Evolutionary conservation across 345 rosid genomes (phyloP).

Genomic region (Turnera subulata): DNA sequence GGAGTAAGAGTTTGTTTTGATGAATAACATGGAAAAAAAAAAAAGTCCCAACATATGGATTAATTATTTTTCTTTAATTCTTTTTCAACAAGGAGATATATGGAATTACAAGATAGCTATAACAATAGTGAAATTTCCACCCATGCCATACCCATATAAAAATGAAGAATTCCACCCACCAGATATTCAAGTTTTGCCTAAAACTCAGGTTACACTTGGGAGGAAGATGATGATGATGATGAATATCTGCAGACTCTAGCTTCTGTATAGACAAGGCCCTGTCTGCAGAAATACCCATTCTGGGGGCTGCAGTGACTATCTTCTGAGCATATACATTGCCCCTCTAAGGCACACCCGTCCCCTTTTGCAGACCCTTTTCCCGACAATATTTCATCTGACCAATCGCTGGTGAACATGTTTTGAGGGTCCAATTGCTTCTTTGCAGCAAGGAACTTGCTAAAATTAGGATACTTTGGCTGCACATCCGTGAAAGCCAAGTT

Average conservation of each 20-base stretch:
- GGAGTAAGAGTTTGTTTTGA: too few species aligned
- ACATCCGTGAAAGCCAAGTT: slow-evolving; percentile 60
- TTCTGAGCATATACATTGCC: slow-evolving; percentile 75
- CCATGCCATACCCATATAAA: too few species aligned
- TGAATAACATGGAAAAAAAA: too few species aligned
- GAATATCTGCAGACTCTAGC: slow-evolving; percentile 75
- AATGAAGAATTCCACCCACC: too few species aligned
- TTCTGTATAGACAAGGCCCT: slow-evolving; percentile 54
- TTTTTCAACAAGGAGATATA: too few species aligned
- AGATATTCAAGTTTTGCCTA: too few species aligned
- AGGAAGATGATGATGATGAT: slow-evolving; percentile 4
- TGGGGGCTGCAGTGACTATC: slow-evolving; percentile 68
- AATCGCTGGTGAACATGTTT: slow-evolving; percentile 62
- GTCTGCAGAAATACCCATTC: slow-evolving; percentile 59
- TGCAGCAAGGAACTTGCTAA: slow-evolving; percentile 42
- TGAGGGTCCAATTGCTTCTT: slow-evolving; percentile 67
- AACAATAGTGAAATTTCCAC: too few species aligned
- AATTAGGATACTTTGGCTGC: slow-evolving; percentile 45
- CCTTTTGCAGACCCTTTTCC: slow-evolving; percentile 38
- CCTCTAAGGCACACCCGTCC: slow-evolving; percentile 86
- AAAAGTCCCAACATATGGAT: too few species aligned
- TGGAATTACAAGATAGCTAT: too few species aligned
- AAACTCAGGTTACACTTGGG: too few species aligned
- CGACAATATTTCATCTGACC: slow-evolving; percentile 64
- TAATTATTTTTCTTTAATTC: too few species aligned